These are phyloP conservation scores for Sicyos baderoa DNA, from an alignment of 306 rosid species.

Conservation along the genomic window DNA sequence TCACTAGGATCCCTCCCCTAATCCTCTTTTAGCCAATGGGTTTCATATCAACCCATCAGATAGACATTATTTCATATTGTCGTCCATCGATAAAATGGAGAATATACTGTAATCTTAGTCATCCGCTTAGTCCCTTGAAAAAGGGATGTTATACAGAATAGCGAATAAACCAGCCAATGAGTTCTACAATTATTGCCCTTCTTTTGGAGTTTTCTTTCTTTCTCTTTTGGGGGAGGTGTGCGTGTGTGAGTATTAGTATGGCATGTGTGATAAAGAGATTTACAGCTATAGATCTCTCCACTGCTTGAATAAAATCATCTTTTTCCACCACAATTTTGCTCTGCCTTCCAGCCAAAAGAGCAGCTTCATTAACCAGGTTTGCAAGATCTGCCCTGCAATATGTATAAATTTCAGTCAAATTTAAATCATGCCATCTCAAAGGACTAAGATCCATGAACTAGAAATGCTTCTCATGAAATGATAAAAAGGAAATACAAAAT, in stretches of 20 bases:
- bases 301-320: conserved; percentile 78
- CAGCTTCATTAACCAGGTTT: conserved; percentile 91
- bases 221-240: not conserved
- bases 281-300: conserved; percentile 95
- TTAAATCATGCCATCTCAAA: not conserved
- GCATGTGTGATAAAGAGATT: conserved; percentile 16
- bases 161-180: not conserved
- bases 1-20: not conserved
- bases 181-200: not conserved
- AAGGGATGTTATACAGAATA: not conserved
- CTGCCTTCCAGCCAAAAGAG: conserved; percentile 86
- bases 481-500: conserved; percentile 26
- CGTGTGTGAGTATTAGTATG: not conserved
- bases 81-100: not conserved
- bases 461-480: not conserved
- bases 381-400: conserved; percentile 92
- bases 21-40: not conserved
- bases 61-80: not conserved
- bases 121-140: not conserved
- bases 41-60: not conserved
- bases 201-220: not conserved
- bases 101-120: not conserved
- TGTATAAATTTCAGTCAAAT: not conserved
- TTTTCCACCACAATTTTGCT: conserved; percentile 75
- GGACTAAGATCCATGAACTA: not conserved